Percentiles rank a stretch among this genome's conserved stretches.
Evolutionary conservation across 768 basidiomycete genomes (phyloP).

Genomic region (Lentinula boryana): DNA sequence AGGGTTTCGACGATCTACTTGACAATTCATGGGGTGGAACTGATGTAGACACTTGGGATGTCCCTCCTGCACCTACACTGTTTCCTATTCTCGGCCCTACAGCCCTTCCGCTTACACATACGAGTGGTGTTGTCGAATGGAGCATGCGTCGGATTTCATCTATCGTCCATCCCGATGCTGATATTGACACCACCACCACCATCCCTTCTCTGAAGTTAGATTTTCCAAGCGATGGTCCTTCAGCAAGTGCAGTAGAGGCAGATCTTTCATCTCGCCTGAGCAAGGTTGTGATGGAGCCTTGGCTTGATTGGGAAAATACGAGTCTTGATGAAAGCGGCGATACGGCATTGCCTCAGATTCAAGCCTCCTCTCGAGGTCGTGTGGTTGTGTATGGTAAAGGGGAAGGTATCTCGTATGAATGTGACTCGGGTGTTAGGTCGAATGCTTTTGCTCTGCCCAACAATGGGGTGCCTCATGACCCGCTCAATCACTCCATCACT

Average conservation of each 20-base stretch:
- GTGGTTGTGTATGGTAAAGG: not conserved
- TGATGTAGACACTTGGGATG: not conserved
- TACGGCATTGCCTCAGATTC: not conserved
- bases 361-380: not conserved
- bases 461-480: conserved; percentile 11
- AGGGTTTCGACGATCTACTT: not conserved
- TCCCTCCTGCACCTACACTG: conserved; percentile 7
- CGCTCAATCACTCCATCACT: conserved; percentile 15
- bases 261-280: conserved; percentile 33
- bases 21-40: not conserved
- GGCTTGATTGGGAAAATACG: conserved; percentile 25
- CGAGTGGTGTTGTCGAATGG: conserved; percentile 58
- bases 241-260: conserved; percentile 25
- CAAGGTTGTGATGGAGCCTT: conserved; percentile 39
- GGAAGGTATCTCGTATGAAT: not conserved
- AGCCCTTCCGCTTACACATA: conserved; percentile 54
- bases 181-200: not conserved
- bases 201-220: not conserved
- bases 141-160: conserved; percentile 54
- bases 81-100: conserved; percentile 51
- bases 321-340: not conserved
- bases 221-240: conserved; percentile 9
- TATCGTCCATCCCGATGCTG: conserved; percentile 32
- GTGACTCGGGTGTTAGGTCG: not conserved
- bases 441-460: not conserved